Percentiles rank a stretch among this genome's conserved stretches.
Conservation (phyloP, 1,284 basidiomycete genomes). For the Rhodotorula sp. region DNA sequence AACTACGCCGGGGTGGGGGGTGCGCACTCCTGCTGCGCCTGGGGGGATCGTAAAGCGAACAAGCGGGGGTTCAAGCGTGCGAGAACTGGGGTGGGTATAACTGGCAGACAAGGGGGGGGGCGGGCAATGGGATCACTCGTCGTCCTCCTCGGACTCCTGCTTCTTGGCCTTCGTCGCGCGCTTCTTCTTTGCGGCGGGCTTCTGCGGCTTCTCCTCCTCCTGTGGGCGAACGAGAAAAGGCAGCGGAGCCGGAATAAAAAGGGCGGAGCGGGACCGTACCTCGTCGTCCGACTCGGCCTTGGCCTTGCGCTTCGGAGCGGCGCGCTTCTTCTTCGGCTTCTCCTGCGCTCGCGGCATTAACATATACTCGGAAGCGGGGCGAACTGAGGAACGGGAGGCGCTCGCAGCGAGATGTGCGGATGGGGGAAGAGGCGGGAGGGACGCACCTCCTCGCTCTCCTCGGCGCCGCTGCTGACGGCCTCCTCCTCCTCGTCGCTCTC, state of each 20-base stretch:
- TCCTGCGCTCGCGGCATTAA: too few relatives aligned
- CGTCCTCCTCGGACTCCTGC: slow-evolving; percentile 10
- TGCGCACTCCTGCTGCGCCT: neutral
- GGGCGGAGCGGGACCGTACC: neutral
- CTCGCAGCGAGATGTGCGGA: too few relatives aligned
- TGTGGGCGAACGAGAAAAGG: neutral
- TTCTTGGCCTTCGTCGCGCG: slow-evolving; percentile 16
- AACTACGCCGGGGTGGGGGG: too few relatives aligned
- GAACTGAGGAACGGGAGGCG: too few relatives aligned
- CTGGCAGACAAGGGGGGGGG: neutral
- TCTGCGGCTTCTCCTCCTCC: neutral
- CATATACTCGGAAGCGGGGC: too few relatives aligned
- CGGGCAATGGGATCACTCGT: neutral
- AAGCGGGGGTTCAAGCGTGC: neutral
- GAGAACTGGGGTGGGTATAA: neutral
- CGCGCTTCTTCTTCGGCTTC: slow-evolving; percentile 25
- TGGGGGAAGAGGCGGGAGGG: too few relatives aligned
- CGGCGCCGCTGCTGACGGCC: neutral
- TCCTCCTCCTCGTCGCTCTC: slow-evolving; percentile 9
- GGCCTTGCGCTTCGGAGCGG: slow-evolving; percentile 14
- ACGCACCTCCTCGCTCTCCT: slow-evolving; percentile 2
- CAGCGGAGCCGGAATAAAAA: neutral
- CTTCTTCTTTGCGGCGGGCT: slow-evolving; percentile 7
- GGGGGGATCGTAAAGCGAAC: neutral
- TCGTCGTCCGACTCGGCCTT: slow-evolving; percentile 23